Conservation (phyloP, 2,329 filamentous ascomycete genomes). For the Curvularia sp. region DNA sequence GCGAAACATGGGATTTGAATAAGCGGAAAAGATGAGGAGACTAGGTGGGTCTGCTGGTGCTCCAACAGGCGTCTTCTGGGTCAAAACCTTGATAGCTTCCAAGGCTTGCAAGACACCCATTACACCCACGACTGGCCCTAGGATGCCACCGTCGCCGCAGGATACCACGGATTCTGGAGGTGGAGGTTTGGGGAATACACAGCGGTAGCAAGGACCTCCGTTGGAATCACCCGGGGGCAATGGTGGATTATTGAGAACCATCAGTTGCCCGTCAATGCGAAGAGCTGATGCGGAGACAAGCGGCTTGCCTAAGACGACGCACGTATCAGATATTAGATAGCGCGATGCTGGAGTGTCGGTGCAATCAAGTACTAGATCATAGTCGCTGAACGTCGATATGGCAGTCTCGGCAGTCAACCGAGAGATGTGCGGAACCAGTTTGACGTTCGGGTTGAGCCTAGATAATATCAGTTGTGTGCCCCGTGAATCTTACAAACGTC, state of each 20-base stretch:
- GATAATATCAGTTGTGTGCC: conserved; percentile 13
- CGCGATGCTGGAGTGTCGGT: conserved; percentile 92
- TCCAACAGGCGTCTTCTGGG: conserved; percentile 42
- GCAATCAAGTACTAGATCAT: conserved; percentile 90
- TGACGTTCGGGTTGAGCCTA: conserved; percentile 76
- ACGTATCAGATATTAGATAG: conserved; percentile 91
- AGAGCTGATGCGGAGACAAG: conserved; percentile 90
- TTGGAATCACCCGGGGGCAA: conserved; percentile 61
- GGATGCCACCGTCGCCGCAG: conserved; percentile 90
- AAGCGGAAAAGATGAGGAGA: conserved; percentile 64
- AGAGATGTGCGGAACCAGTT: conserved; percentile 66
- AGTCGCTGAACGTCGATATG: conserved; percentile 68
- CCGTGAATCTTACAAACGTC: neutral
- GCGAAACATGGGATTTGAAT: conserved; percentile 67
- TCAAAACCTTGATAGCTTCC: conserved; percentile 85
- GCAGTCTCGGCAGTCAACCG: conserved; percentile 75
- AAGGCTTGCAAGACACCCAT: conserved; percentile 94
- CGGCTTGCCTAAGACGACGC: conserved; percentile 77
- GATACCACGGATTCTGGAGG: conserved; percentile 81
- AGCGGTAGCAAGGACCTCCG: conserved; percentile 89
- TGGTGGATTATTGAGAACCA: conserved; percentile 84
- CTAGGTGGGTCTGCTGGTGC: conserved; percentile 44
- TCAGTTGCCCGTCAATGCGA: conserved; percentile 86
- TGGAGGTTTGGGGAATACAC: conserved; percentile 87
- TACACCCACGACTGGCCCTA: conserved; percentile 88